Base-by-base conservation (phyloP, 1,284 basidiomycete species). In the Mycena sp. region DNA sequence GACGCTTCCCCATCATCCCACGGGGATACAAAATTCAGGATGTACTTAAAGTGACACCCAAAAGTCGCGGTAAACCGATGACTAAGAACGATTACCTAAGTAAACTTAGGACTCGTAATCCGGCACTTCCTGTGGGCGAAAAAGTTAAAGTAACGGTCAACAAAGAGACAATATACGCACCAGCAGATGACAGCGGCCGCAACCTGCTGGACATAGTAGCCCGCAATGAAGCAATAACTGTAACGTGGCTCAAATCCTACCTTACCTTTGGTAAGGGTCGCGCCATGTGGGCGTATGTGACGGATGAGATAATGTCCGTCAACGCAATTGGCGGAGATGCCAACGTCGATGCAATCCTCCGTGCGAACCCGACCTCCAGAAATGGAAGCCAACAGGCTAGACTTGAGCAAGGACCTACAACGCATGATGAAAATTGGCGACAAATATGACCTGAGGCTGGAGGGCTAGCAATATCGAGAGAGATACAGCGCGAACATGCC, bases 241-340 rank as follows among this genome's bases (percentile, higher is more conserved):
- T 69, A 12, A 67, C 61, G n/a, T 61, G 58, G 63, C 40, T 67
- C 0, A 63, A 67, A 51, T 49, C 58, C 2, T 70, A 70, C 54
- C 63, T 70, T 1, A 63, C 51, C 4, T 41, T 64, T 26, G 30
- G 51, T 1, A 2, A 19, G 0, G 28, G 46, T 0, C 50, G 73
- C 0, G 73, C 75, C 1, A 28, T 19, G 2, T 76, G 75, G 76
- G 68, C 70, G 0, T 64, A 45, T 6, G 26, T 72, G 0, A 70
- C 68, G 0, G 75, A 77, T 45, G 56, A 58, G 19, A 29, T 64
- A n/a, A n/a, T n/a, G n/a, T 6, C 40, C 59, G n/a, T 28, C 43
- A n/a, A 44, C 35, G 10, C 25, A 37, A 4, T 17, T 10, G 38
- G 16, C 4, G 35, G 19, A 1, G 30, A 43, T 3, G 9, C 3